These are phyloP conservation scores for Barnettozyma californica DNA, from an alignment of 805 yeast genomes.

Conservation along the genomic window DNA sequence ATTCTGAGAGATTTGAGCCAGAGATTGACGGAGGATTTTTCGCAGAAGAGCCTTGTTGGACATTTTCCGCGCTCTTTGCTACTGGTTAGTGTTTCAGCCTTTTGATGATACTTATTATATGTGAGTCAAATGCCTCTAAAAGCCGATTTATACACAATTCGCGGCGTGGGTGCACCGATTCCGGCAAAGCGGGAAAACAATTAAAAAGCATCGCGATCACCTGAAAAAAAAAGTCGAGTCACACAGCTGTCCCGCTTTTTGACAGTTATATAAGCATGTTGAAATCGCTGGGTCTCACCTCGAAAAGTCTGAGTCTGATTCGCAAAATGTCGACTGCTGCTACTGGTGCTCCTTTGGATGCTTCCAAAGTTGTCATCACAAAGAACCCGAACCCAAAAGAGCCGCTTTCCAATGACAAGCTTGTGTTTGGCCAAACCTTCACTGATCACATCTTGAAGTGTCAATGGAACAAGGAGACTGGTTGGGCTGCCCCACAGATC, in stretches of 20 bases:
- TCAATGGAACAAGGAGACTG: constrained; percentile 71
- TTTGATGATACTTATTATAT: background rate
- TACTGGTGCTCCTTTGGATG: constrained; percentile 41
- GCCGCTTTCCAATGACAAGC: constrained; percentile 53
- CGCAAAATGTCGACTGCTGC: constrained; percentile 12
- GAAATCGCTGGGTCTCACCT: constrained; percentile 3
- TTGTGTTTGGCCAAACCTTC: constrained; percentile 70
- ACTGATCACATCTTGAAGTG: constrained; percentile 85
- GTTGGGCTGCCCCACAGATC: constrained; percentile 90
- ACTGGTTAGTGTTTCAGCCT: background rate
- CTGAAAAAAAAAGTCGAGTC: background rate
- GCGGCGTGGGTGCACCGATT: background rate
- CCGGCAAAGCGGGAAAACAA: background rate
- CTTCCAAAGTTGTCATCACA: constrained; percentile 47
- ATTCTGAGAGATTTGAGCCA: constrained; percentile 8
- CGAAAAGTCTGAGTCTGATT: background rate
- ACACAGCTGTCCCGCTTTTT: background rate
- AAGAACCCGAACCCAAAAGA: constrained; percentile 44
- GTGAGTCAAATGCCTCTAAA: background rate
- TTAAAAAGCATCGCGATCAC: background rate
- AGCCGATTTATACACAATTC: background rate
- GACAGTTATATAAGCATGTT: background rate
- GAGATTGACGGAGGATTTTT: background rate
- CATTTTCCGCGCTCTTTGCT: background rate
- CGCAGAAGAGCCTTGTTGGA: background rate